Conservation (phyloP, 1,139 yeast genomes). For the Debaryomyces subglobosus region DNA sequence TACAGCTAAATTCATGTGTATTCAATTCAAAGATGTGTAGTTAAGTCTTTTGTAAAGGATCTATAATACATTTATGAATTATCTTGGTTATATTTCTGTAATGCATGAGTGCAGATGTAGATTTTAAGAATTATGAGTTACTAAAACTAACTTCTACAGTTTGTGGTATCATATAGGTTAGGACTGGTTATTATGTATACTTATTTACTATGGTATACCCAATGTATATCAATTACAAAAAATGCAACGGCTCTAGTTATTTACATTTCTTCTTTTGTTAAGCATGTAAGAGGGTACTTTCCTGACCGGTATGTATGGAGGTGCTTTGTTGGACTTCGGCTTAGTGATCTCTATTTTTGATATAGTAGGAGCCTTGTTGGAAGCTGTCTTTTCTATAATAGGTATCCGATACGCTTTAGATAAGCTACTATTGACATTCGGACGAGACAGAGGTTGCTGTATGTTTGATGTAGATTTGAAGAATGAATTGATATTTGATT, state of each 20-base stretch:
- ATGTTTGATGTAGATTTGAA: neutral
- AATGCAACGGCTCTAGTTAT: neutral
- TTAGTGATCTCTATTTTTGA: slow-evolving; percentile 4
- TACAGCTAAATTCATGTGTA: neutral
- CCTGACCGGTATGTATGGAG: slow-evolving; percentile 31
- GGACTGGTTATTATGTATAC: neutral
- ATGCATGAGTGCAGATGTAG: neutral
- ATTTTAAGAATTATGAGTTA: neutral
- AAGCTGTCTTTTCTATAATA: neutral
- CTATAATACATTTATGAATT: neutral
- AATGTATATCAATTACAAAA: neutral
- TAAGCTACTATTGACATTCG: neutral
- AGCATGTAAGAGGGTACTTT: slow-evolving; percentile 12
- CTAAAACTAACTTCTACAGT: neutral
- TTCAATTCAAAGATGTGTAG: neutral
- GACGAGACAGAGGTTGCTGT: neutral
- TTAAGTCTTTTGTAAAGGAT: neutral
- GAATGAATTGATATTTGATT: slow-evolving; percentile 1
- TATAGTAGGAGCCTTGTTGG: slow-evolving; percentile 7
- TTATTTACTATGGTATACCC: neutral
- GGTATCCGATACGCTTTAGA: slow-evolving; percentile 2
- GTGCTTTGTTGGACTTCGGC: slow-evolving; percentile 25
- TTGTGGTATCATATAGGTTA: neutral
- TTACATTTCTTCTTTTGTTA: slow-evolving; percentile 8
- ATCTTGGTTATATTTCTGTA: neutral